Conservation (phyloP, 2,329 filamentous ascomycete genomes). For the Daldinia sp. region DNA sequence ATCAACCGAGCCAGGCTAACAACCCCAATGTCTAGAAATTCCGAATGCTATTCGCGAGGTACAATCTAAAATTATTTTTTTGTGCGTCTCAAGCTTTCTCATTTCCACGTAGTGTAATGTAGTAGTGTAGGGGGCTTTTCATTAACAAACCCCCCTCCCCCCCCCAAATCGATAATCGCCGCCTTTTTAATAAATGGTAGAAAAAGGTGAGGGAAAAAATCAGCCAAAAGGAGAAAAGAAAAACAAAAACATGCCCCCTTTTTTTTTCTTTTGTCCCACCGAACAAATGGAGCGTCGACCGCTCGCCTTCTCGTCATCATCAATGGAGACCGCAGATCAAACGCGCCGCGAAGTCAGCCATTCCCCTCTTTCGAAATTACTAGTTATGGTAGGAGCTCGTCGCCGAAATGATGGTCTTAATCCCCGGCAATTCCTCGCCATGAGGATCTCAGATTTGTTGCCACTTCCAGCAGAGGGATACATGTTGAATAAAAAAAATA, state of each 20-base stretch:
- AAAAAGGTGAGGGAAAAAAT: conserved; percentile 20
- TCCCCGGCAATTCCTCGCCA: conserved; percentile 22
- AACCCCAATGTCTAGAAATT: conserved; percentile 47
- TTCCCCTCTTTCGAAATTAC: conserved; percentile 12
- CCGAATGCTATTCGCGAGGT: conserved; percentile 53
- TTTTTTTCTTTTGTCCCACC: conserved; percentile 25
- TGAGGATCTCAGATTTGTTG: conserved; percentile 17
- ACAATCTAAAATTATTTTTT: conserved; percentile 54
- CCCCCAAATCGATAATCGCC: conserved; percentile 19
- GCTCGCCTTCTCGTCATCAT: conserved; percentile 14
- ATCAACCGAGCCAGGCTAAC: conserved; percentile 39
- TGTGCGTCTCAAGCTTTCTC: conserved; percentile 46
- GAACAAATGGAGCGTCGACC: conserved; percentile 15
- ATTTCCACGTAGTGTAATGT: conserved; percentile 39
- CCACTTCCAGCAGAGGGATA: conserved; percentile 23
- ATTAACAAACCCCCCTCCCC: background rate
- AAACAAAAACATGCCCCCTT: conserved; percentile 12
- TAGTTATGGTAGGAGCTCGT: conserved; percentile 20
- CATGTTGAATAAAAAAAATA: conserved; percentile 15
- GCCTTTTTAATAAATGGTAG: conserved; percentile 22
- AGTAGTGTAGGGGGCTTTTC: conserved; percentile 1
- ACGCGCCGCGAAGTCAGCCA: conserved; percentile 7
- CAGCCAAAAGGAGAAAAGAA: no score
- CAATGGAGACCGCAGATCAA: conserved; percentile 14
- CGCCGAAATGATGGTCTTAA: conserved; percentile 23